Percentiles rank a stretch among this genome's conserved stretches.
Evolutionary conservation across 1,284 basidiomycete species (phyloP).

Genomic region (Paramarasmius palmivorus): DNA sequence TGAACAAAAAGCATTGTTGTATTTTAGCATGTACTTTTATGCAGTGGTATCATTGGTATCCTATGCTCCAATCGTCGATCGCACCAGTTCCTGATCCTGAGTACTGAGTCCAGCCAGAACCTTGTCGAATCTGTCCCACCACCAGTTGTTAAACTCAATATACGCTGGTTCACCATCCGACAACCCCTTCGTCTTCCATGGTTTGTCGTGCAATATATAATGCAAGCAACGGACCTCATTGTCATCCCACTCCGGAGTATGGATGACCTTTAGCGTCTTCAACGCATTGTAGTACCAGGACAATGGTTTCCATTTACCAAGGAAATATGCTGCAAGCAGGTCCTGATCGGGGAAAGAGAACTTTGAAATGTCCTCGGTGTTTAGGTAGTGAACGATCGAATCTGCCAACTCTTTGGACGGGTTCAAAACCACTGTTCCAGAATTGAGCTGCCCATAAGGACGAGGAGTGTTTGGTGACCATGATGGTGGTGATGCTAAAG

Average conservation of each 20-base stretch:
- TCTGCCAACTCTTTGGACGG: slow-evolving; percentile 64
- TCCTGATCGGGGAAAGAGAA: slow-evolving; percentile 95
- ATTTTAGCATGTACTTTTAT: slow-evolving; percentile 1
- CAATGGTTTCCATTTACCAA: slow-evolving; percentile 71
- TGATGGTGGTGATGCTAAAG: slow-evolving; percentile 47
- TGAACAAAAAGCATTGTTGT: slow-evolving; percentile 34
- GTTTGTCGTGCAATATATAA: slow-evolving; percentile 77
- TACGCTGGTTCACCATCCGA: slow-evolving; percentile 37
- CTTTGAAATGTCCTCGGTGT: slow-evolving; percentile 64
- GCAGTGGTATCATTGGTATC: neutral
- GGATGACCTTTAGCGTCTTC: slow-evolving; percentile 73
- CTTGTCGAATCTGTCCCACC: slow-evolving; percentile 71
- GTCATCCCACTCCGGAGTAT: slow-evolving; percentile 75
- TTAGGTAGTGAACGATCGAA: slow-evolving; percentile 60
- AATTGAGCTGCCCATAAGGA: slow-evolving; percentile 83
- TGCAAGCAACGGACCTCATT: slow-evolving; percentile 75
- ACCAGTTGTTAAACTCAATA: slow-evolving; percentile 64
- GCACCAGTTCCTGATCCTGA: slow-evolving; percentile 53
- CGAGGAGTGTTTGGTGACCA: slow-evolving; percentile 58
- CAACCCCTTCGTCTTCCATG: slow-evolving; percentile 58
- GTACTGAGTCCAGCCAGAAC: slow-evolving; percentile 49
- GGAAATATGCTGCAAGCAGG: slow-evolving; percentile 80
- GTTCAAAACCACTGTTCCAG: slow-evolving; percentile 85
- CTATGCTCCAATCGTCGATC: slow-evolving; percentile 39
- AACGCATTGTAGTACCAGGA: slow-evolving; percentile 88